Percentiles rank a stretch among this genome's conserved stretches.
Conservation (phyloP, 768 basidiomycete genomes). For the Cystobasidium ongulense region DNA sequence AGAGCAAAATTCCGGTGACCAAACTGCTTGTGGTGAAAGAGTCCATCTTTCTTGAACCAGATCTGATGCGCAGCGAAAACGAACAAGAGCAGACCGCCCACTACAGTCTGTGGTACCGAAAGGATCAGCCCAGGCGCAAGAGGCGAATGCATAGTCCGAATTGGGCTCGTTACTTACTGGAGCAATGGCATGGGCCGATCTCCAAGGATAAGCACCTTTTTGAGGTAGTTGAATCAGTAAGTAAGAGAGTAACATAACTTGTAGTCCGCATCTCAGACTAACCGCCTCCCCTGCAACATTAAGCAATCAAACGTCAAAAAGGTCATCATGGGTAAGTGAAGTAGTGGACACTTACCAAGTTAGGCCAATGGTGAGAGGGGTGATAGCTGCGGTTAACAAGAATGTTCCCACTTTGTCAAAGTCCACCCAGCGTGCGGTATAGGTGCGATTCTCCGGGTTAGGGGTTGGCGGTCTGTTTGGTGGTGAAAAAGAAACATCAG, state of each 20-base stretch:
- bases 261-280: background rate
- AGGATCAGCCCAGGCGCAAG: background rate
- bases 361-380: background rate
- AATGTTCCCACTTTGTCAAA: slow-evolving; percentile 12
- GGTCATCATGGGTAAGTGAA: background rate
- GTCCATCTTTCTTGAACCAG: background rate
- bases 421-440: background rate
- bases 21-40: background rate
- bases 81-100: background rate
- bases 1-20: background rate
- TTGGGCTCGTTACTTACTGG: background rate
- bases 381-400: background rate
- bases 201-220: background rate
- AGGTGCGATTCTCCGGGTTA: background rate
- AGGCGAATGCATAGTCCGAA: background rate
- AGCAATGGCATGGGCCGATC: background rate
- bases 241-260: background rate
- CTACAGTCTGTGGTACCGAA: background rate
- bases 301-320: background rate
- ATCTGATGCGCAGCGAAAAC: background rate
- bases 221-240: background rate
- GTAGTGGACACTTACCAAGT: slow-evolving; percentile 25
- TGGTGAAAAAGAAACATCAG: background rate
- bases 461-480: background rate
- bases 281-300: background rate